Evolutionary conservation across 352 stramenopile species (phyloP).

Genomic region (Phytophthora aleatoria): DNA sequence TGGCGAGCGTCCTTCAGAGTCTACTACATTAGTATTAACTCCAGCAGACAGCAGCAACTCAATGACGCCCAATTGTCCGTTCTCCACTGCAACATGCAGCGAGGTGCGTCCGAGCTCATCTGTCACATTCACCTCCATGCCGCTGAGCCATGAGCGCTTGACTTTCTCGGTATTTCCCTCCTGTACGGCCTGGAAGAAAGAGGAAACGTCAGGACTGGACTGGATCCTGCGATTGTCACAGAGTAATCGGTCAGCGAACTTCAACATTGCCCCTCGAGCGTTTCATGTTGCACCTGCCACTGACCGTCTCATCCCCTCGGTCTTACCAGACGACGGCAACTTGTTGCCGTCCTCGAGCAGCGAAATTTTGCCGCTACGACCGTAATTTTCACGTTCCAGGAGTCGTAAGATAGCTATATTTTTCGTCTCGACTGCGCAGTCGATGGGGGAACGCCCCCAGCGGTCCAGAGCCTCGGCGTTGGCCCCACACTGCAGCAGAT

Average conservation of each 20-base stretch:
- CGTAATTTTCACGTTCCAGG: constrained; percentile 46
- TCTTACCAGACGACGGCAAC: constrained; percentile 12
- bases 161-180: constrained; percentile 72
- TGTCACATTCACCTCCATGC: constrained; percentile 61
- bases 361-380: constrained; percentile 24
- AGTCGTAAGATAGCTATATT: constrained; percentile 55
- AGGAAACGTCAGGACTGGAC: constrained; percentile 45
- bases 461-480: constrained; percentile 58
- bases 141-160: constrained; percentile 77
- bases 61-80: constrained; percentile 68
- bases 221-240: constrained; percentile 17
- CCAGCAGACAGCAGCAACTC: constrained; percentile 77
- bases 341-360: constrained; percentile 19
- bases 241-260: constrained; percentile 6
- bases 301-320: constrained; percentile 22
- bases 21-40: constrained; percentile 62
- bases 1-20: constrained; percentile 58
- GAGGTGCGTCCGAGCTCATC: constrained; percentile 63
- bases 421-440: constrained; percentile 64
- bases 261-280: constrained; percentile 12
- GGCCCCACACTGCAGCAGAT: constrained; percentile 66
- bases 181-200: constrained; percentile 67
- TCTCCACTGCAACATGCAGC: constrained; percentile 82
- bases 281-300: constrained; percentile 5
- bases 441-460: constrained; percentile 71